phyloP scores from a whole-genome alignment of 1,139 yeast species.

The Geotrichum bryndzae region DNA sequence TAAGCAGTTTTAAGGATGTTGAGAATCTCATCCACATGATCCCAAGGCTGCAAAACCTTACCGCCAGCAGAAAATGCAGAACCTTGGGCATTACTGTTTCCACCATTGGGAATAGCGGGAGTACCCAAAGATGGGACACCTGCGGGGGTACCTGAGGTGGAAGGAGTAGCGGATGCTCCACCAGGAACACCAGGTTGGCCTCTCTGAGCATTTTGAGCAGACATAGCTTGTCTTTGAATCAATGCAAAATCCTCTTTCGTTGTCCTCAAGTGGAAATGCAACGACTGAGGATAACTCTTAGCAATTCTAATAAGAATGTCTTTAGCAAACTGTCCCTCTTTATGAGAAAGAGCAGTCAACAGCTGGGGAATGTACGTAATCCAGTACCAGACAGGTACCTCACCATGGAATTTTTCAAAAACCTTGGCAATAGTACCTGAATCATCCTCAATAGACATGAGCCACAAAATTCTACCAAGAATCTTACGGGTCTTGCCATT shows the following conservation, averaged over 20 bases:
- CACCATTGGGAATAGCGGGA: conserved; percentile 15
- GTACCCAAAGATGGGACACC: conserved; percentile 12
- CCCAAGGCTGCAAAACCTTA: conserved; percentile 70
- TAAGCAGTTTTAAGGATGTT: conserved; percentile 93
- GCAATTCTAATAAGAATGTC: conserved; percentile 88
- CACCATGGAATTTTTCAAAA: conserved; percentile 88
- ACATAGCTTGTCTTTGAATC: conserved; percentile 70
- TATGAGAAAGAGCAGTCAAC: conserved; percentile 80
- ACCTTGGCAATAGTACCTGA: conserved; percentile 79
- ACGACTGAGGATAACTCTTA: conserved; percentile 92
- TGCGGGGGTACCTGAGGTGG: conserved; percentile 17
- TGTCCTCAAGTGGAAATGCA: conserved; percentile 91
- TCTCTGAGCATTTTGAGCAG: conserved; percentile 34
- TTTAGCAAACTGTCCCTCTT: conserved; percentile 83
- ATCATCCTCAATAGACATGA: conserved; percentile 83
- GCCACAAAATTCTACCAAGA: conserved; percentile 87
- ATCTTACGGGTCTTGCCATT: conserved; percentile 85
- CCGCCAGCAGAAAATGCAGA: conserved; percentile 16
- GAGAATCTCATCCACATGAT: conserved; percentile 90
- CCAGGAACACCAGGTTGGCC: conserved; percentile 10
- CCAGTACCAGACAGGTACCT: conserved; percentile 99
- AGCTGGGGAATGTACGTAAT: conserved; percentile 93
- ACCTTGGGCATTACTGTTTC: conserved; percentile 13
- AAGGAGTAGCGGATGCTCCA: conserved; percentile 12
- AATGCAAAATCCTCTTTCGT: conserved; percentile 91